Conservation (phyloP, 1,284 basidiomycete genomes). For the Puccinia triticina region DNA sequence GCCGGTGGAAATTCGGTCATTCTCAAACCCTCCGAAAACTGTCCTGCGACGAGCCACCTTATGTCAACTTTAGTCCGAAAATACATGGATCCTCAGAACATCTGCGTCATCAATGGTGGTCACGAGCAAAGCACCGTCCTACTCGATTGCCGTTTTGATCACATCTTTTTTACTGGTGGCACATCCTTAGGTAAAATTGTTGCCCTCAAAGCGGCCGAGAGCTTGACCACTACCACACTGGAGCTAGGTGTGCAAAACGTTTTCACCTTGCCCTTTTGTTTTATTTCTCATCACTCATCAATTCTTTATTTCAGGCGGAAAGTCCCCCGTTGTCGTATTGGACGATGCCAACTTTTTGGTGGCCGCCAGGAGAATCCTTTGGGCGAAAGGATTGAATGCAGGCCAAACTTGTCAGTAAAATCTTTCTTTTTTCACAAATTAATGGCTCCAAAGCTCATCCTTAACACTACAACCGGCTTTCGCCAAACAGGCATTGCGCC, state of each 20-base stretch:
- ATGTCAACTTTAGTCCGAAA: constrained; percentile 59
- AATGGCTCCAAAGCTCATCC: neutral
- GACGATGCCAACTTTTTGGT: constrained; percentile 60
- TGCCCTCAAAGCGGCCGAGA: constrained; percentile 61
- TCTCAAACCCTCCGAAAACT: constrained; percentile 60
- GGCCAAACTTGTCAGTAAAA: constrained; percentile 58
- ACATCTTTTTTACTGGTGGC: constrained; percentile 62
- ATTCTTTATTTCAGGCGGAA: constrained; percentile 57
- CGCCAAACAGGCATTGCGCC: constrained; percentile 58
- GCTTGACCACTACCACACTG: constrained; percentile 60
- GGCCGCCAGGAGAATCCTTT: constrained; percentile 60
- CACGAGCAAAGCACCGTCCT: constrained; percentile 59
- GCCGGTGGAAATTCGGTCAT: constrained; percentile 61
- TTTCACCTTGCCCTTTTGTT: constrained; percentile 53
- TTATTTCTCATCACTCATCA: neutral
- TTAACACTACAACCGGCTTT: neutral
- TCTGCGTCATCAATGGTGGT: constrained; percentile 60
- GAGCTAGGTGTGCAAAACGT: constrained; percentile 60
- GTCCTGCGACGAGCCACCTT: constrained; percentile 58
- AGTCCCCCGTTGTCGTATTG: constrained; percentile 62
- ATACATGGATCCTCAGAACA: constrained; percentile 61
- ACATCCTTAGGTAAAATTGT: constrained; percentile 61
- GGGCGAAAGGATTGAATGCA: constrained; percentile 61
- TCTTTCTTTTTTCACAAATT: neutral
- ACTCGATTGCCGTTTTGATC: constrained; percentile 61